These are phyloP conservation scores for Nicotiana undulata DNA, from an alignment of 257 asterid genomes.

Conservation along the genomic window DNA sequence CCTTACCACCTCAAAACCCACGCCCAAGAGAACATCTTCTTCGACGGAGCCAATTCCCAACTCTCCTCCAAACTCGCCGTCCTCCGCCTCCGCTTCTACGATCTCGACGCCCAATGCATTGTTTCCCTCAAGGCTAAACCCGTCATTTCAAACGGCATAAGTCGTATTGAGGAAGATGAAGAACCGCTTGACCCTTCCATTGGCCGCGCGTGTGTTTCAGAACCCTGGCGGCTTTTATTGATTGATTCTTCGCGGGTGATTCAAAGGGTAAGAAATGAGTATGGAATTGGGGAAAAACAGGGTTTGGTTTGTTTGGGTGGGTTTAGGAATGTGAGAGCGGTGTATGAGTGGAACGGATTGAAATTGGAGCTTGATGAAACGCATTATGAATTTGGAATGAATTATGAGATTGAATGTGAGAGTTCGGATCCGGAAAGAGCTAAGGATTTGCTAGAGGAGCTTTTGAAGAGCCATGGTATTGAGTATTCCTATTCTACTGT, in stretches of 20 bases:
- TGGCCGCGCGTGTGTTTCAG: conserved; percentile 62
- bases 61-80: conserved; percentile 74
- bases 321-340: conserved; percentile 66
- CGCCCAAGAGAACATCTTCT: conserved; percentile 73
- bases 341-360: conserved; percentile 80
- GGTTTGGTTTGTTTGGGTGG: conserved; percentile 71
- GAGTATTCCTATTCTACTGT: conserved; percentile 45
- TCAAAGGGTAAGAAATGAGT: conserved; percentile 50
- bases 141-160: conserved; percentile 50
- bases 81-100: conserved; percentile 96
- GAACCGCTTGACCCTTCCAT: conserved; percentile 63
- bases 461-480: conserved; percentile 52
- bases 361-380: conserved; percentile 79
- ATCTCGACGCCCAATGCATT: conserved; percentile 57
- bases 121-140: conserved; percentile 77
- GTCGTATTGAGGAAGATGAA: conserved; percentile 77
- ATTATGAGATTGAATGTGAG: conserved; percentile 85
- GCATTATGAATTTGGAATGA: conserved; percentile 51
- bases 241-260: conserved; percentile 39
- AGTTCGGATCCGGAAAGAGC: conserved; percentile 66
- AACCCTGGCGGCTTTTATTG: conserved; percentile 52
- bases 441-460: conserved; percentile 43
- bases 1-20: conserved; percentile 57
- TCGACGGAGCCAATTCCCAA: conserved; percentile 61
- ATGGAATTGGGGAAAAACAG: conserved; percentile 25